Base-by-base conservation (phyloP, 768 basidiomycete species). In the Cystobasidiopsis lactophilus region DNA sequence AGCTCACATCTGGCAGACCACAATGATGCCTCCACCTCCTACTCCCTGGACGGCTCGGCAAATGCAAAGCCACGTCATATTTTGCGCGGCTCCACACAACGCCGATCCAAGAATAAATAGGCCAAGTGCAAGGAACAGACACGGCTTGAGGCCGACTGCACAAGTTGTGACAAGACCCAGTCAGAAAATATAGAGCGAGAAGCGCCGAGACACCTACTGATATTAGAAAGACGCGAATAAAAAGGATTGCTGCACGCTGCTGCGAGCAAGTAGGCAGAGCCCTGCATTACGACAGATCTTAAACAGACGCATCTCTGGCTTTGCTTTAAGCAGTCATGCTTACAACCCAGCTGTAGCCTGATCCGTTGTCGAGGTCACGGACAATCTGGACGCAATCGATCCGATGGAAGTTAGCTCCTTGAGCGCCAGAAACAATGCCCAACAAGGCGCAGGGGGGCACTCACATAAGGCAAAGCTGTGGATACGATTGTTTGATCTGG, bases 11-110 rank as follows among this genome's bases (percentile, higher is more conserved):
- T 18, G 11, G 23, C 45, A n/a, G 7, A 23, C 35, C 47, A 51
- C 53, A 44, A 57, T 51, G n/a, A 57, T 49, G 29, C 56, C 45
- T 5, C 54, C 54, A 21, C 81, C 82, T 24, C 84, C 84, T 29
- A 85, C 76, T 9, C 84, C 84, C 63, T 85, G 84, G 2, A 88
- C 69, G 2, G 81, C 83, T 58, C 84, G 75, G 40, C 74, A 74
- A 0, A 80, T 70, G 31, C 84, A 76, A 16, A 88, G 68, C 84
- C 80, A 82, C 2, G 69, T 72, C 75, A 85, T 79, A 52, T 51
- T 76, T 63, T 85, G 79, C 0, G 84, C 82, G 0, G 81, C 79
- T 14, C 83, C 83, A 59, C 81, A 85, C 51, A 85, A 67, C 33
- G 61, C 72, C 29, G 61, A 82, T 77, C 67, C 55, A 26, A 60